These are phyloP conservation scores for Macaranga tanarius DNA, from an alignment of 441 rosid species.

Conservation along the genomic window DNA sequence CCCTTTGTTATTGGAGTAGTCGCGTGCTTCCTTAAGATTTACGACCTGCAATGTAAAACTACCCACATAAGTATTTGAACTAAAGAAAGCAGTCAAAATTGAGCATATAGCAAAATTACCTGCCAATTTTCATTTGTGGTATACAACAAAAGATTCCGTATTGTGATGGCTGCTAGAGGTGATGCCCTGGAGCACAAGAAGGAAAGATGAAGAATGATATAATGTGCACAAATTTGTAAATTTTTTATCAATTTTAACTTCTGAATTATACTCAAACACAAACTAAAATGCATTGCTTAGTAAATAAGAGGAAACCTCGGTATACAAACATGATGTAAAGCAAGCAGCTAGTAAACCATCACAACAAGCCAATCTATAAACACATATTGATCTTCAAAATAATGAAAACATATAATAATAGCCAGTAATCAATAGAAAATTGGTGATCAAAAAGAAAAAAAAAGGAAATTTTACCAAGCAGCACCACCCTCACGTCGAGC, in stretches of 20 bases:
- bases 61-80: slow-evolving; percentile 22
- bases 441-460: slow-evolving; percentile 21
- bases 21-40: slow-evolving; percentile 97
- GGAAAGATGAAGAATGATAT: slow-evolving; percentile 26
- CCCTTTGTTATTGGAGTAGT: slow-evolving; percentile 68
- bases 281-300: background rate
- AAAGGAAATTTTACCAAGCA: slow-evolving; percentile 55
- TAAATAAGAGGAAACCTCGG: background rate
- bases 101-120: slow-evolving; percentile 43
- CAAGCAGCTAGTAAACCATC: background rate
- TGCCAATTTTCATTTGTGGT: slow-evolving; percentile 96
- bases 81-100: slow-evolving; percentile 15
- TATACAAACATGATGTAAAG: background rate
- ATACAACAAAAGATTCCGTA: slow-evolving; percentile 73
- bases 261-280: background rate
- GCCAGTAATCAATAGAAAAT: background rate
- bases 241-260: background rate
- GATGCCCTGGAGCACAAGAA: slow-evolving; percentile 64
- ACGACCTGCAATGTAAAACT: slow-evolving; percentile 57
- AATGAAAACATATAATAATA: background rate
- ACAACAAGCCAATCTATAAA: background rate
- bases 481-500: slow-evolving; percentile 68
- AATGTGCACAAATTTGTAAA: slow-evolving; percentile 10
- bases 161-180: slow-evolving; percentile 91
- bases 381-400: background rate